A percentile compares a stretch with the other conserved stretches of the same genome.
phyloP scores from a whole-genome alignment of 2,329 filamentous ascomycete species.

The Podosphaera aphanis region DNA sequence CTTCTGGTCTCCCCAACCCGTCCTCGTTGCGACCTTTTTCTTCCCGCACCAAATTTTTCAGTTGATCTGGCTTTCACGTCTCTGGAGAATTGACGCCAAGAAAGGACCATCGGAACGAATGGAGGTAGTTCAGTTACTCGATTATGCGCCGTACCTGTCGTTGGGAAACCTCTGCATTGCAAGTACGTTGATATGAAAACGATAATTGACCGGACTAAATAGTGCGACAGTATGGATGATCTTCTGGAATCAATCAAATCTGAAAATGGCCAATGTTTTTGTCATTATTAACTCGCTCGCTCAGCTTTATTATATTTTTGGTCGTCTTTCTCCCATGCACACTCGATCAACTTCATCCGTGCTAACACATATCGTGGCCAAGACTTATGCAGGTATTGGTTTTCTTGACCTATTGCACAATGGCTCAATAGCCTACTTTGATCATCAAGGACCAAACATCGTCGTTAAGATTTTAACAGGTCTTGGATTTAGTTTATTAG shows the following conservation, averaged over 20 bases:
- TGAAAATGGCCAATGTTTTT: slow-evolving; percentile 29
- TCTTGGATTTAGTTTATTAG: slow-evolving; percentile 26
- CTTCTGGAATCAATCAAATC: slow-evolving; percentile 31
- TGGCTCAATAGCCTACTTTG: slow-evolving; percentile 29
- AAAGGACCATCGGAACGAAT: slow-evolving; percentile 17
- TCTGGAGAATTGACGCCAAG: slow-evolving; percentile 25
- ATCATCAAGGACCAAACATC: slow-evolving; percentile 22
- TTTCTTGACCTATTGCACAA: slow-evolving; percentile 36
- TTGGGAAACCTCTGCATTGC: slow-evolving; percentile 35
- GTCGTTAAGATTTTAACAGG: slow-evolving; percentile 28
- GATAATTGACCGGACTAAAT: neutral
- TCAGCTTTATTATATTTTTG: slow-evolving; percentile 30
- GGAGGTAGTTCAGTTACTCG: slow-evolving; percentile 25
- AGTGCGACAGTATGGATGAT: slow-evolving; percentile 28
- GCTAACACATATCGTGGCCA: slow-evolving; percentile 32
- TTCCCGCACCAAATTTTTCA: slow-evolving; percentile 36
- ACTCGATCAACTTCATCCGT: slow-evolving; percentile 24
- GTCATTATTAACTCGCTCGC: slow-evolving; percentile 30
- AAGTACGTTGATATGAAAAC: slow-evolving; percentile 18
- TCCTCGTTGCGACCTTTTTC: slow-evolving; percentile 36
- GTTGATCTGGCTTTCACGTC: slow-evolving; percentile 30
- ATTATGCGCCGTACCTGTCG: slow-evolving; percentile 30
- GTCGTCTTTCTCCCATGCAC: slow-evolving; percentile 25
- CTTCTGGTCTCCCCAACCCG: slow-evolving; percentile 34
- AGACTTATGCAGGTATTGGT: slow-evolving; percentile 36